Conservation (phyloP, 805 yeast genomes). For the Ogataea kodamae region DNA sequence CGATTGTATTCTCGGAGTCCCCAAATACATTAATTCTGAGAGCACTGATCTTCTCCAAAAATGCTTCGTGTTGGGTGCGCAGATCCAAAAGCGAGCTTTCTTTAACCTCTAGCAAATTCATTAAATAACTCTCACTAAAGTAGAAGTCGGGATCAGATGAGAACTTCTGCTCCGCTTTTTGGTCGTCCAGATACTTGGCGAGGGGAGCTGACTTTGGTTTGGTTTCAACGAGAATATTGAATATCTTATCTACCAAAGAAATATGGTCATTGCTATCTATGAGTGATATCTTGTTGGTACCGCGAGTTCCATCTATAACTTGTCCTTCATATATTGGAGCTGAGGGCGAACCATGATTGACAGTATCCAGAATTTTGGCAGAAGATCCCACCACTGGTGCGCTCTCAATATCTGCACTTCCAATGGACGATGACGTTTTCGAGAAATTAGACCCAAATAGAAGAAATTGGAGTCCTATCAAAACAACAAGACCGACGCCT, state of each 20-base stretch:
- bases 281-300: neutral
- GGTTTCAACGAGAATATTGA: constrained; percentile 25
- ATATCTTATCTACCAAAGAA: constrained; percentile 15
- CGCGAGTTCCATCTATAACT: constrained; percentile 5
- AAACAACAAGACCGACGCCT: too few relatives aligned
- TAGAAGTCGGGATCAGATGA: constrained; percentile 38
- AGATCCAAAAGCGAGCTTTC: constrained; percentile 25
- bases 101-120: constrained; percentile 40
- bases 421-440: too few relatives aligned
- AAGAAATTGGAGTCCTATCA: too few relatives aligned
- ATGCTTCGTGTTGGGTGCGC: constrained; percentile 16
- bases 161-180: constrained; percentile 43
- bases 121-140: constrained; percentile 45
- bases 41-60: constrained; percentile 18
- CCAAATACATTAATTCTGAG: constrained; percentile 39
- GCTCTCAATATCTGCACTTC: too few relatives aligned
- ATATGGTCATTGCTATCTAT: constrained; percentile 1
- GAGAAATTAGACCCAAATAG: too few relatives aligned
- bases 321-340: too few relatives aligned
- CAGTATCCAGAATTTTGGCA: too few relatives aligned
- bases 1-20: constrained; percentile 10
- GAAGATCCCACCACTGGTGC: too few relatives aligned
- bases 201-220: constrained; percentile 40
- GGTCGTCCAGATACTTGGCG: constrained; percentile 38
- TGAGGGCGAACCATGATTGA: too few relatives aligned